Percentiles rank a stretch among this genome's conserved stretches.
Evolutionary conservation across 2,329 filamentous ascomycete genomes (phyloP).

Genomic region (Diaporthe sp.): DNA sequence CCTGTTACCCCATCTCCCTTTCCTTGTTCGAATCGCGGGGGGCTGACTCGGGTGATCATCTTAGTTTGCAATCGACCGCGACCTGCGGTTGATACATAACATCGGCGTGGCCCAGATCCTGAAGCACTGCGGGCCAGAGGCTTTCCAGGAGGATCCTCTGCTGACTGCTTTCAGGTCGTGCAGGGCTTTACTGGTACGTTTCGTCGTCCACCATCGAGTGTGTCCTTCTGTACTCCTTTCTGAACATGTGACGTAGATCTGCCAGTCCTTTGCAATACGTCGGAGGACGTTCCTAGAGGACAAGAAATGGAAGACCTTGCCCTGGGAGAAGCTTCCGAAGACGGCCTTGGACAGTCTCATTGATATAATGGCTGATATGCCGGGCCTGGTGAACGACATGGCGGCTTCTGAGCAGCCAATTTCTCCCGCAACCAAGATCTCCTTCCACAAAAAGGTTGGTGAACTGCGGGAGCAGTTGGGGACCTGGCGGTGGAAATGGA

Average conservation of each 20-base stretch:
- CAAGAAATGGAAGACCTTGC: constrained; percentile 43
- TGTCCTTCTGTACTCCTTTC: background rate
- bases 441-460: constrained; percentile 27
- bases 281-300: constrained; percentile 42
- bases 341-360: constrained; percentile 41
- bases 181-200: constrained; percentile 42
- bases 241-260: constrained; percentile 37
- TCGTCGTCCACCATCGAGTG: background rate
- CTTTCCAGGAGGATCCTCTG: constrained; percentile 43
- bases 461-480: constrained; percentile 12
- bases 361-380: constrained; percentile 43
- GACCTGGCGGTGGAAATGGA: constrained; percentile 34
- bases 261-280: constrained; percentile 44
- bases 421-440: constrained; percentile 27
- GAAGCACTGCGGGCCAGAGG: constrained; percentile 44
- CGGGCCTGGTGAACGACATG: constrained; percentile 42
- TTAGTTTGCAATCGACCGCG: constrained; percentile 44
- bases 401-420: constrained; percentile 37
- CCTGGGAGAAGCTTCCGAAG: constrained; percentile 43
- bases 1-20: constrained; percentile 7
- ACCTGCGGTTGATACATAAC: constrained; percentile 45
- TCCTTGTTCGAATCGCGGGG: background rate
- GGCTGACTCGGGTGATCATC: background rate
- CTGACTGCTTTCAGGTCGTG: constrained; percentile 45
- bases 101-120: constrained; percentile 45